Evolutionary conservation across 768 basidiomycete genomes (phyloP).

Genomic region (Lanmaoa pseudosensibilis): DNA sequence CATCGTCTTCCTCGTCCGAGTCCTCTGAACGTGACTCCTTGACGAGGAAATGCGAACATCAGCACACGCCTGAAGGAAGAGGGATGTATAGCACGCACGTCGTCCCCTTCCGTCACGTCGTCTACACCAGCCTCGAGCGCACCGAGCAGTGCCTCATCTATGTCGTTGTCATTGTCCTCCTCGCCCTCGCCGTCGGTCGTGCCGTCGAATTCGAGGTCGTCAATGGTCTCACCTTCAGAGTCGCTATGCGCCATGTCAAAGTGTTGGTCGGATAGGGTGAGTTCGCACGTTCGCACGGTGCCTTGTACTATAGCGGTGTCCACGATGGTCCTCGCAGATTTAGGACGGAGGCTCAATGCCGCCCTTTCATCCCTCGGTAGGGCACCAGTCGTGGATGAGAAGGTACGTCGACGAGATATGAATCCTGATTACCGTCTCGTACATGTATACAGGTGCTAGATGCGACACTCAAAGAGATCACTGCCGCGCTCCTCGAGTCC

Average conservation of each 20-base stretch:
- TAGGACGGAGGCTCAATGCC: slow-evolving; percentile 90
- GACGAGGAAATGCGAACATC: slow-evolving; percentile 4
- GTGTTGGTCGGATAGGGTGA: slow-evolving; percentile 1
- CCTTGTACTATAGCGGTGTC: slow-evolving; percentile 16
- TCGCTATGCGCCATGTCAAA: slow-evolving; percentile 52
- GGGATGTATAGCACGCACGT: slow-evolving; percentile 46
- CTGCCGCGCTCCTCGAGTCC: slow-evolving; percentile 88
- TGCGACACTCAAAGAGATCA: slow-evolving; percentile 91
- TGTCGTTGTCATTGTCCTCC: slow-evolving; percentile 47
- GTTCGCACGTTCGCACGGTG: slow-evolving; percentile 38
- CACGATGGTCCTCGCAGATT: slow-evolving; percentile 92
- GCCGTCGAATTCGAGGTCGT: slow-evolving; percentile 57
- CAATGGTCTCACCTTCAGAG: slow-evolving; percentile 62
- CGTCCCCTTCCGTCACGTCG: slow-evolving; percentile 69
- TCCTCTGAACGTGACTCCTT: slow-evolving; percentile 64
- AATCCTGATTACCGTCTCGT: neutral
- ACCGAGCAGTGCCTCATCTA: slow-evolving; percentile 62
- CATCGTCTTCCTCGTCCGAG: slow-evolving; percentile 57
- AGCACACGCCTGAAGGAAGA: neutral
- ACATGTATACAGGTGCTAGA: slow-evolving; percentile 74
- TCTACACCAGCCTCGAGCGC: slow-evolving; percentile 56
- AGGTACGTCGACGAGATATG: slow-evolving; percentile 46
- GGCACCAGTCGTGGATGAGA: slow-evolving; percentile 87
- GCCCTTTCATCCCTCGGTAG: slow-evolving; percentile 89
- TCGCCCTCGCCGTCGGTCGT: slow-evolving; percentile 46